Percentiles rank a stretch among this genome's conserved stretches.
Evolutionary conservation across 495 filamentous ascomycete genomes (phyloP).

Genomic region (Stereocaulon alpinum): DNA sequence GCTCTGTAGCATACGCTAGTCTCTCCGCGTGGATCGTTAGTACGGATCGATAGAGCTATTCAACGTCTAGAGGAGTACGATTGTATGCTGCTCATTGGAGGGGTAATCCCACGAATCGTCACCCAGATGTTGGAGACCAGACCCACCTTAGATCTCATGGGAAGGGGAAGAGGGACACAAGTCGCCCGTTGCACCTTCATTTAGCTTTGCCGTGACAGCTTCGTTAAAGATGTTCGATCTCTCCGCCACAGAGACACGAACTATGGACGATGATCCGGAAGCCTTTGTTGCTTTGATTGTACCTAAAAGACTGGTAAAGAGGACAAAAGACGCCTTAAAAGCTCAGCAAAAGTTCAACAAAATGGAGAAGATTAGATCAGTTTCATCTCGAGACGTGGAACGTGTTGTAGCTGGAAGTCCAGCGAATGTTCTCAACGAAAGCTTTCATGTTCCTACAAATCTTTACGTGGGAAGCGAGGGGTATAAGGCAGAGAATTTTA

Average conservation of each 20-base stretch:
- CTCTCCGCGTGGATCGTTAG: too few species aligned
- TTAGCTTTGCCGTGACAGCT: too few species aligned
- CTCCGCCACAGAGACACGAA: too few species aligned
- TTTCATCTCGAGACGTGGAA: neutral
- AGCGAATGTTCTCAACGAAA: neutral
- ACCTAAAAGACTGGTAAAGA: constrained; percentile 9
- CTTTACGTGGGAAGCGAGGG: neutral
- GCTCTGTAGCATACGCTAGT: too few species aligned
- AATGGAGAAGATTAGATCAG: constrained; percentile 9
- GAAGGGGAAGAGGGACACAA: too few species aligned
- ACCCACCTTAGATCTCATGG: too few species aligned
- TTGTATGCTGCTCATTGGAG: too few species aligned
- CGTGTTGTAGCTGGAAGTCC: neutral
- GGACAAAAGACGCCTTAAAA: constrained; percentile 11
- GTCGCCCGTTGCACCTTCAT: too few species aligned
- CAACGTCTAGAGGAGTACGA: too few species aligned
- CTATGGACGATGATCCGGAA: neutral
- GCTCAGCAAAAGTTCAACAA: constrained; percentile 5
- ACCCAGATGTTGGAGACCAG: too few species aligned
- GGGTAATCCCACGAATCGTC: too few species aligned
- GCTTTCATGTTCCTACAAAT: neutral
- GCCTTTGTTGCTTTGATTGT: constrained; percentile 5
- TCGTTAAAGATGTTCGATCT: neutral
- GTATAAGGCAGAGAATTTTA: neutral
- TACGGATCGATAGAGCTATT: too few species aligned